A percentile compares a stretch with the other conserved stretches of the same genome.
These are phyloP conservation scores for Gloeopeniophorella convolvens DNA, from an alignment of 768 basidiomycete species.

Conservation along the genomic window DNA sequence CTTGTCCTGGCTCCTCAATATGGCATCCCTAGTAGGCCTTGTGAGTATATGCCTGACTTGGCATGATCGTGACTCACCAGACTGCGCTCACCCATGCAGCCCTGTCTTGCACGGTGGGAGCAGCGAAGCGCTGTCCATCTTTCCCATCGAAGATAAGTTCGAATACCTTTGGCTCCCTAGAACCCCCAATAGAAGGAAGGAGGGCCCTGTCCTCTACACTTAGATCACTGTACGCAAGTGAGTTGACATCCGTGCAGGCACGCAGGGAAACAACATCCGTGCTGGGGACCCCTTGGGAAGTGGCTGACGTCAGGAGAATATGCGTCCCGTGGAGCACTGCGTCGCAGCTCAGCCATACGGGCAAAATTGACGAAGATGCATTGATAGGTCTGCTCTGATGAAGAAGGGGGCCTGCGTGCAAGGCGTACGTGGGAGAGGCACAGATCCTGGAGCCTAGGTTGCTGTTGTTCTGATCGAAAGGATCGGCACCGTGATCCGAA, in stretches of 20 bases:
- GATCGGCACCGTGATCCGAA: not conserved
- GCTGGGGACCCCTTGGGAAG: constrained; percentile 34
- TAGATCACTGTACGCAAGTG: constrained; percentile 40
- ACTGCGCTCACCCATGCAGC: constrained; percentile 71
- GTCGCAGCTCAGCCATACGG: constrained; percentile 47
- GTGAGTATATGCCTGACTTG: not conserved
- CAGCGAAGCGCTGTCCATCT: constrained; percentile 54
- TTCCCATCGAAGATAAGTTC: constrained; percentile 55
- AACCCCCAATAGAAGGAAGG: constrained; percentile 33
- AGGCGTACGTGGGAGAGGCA: constrained; percentile 17
- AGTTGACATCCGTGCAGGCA: constrained; percentile 58
- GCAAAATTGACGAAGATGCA: constrained; percentile 25
- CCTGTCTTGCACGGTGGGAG: constrained; percentile 51
- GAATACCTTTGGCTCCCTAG: constrained; percentile 47
- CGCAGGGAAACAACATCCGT: constrained; percentile 43
- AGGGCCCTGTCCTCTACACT: constrained; percentile 37
- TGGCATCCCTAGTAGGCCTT: constrained; percentile 43
- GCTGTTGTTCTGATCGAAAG: not conserved
- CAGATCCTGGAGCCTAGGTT: constrained; percentile 15
- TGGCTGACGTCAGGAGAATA: constrained; percentile 44
- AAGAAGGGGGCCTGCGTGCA: constrained; percentile 37
- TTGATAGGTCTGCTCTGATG: constrained; percentile 37
- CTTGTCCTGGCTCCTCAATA: constrained; percentile 38
- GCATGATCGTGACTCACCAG: constrained; percentile 42
- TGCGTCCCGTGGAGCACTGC: constrained; percentile 33